A percentile compares a stretch with the other conserved stretches of the same genome.
Conservation (phyloP, 163 green algal species). For the Prototheca stagnorum region DNA sequence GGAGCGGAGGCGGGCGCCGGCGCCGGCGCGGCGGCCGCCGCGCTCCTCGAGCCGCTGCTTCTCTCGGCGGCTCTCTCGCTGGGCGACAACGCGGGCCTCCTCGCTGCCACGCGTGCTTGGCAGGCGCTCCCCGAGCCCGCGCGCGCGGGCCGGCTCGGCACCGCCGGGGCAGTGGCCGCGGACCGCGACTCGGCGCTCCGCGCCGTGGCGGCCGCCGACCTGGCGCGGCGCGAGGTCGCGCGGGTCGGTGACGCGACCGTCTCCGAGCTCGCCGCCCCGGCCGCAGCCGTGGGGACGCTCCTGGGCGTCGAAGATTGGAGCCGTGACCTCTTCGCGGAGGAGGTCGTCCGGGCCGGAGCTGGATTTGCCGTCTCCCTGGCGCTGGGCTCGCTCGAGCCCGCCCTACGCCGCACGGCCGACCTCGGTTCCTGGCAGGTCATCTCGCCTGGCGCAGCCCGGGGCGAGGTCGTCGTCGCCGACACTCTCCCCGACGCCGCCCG, state of each 20-base stretch:
- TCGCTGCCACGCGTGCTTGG: constrained; percentile 79
- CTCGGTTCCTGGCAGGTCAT: constrained; percentile 94
- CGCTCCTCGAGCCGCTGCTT: constrained; percentile 69
- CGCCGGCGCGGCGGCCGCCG: constrained; percentile 42
- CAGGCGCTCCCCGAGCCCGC: constrained; percentile 29
- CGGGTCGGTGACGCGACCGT: constrained; percentile 37
- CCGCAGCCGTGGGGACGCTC: constrained; percentile 39
- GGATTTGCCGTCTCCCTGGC: constrained; percentile 81
- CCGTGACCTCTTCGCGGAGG: constrained; percentile 87
- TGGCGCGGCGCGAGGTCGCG: constrained; percentile 57
- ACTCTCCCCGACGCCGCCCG: constrained; percentile 66
- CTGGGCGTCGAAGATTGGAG: constrained; percentile 61
- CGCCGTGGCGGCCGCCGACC: constrained; percentile 74
- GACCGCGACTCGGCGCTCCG: constrained; percentile 68
- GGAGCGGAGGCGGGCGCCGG: constrained; percentile 72
- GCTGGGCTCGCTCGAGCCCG: constrained; percentile 59
- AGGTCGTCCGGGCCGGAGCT: constrained; percentile 76
- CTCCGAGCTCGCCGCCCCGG: constrained; percentile 34
- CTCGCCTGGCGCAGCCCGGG: constrained; percentile 42
- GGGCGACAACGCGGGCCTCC: constrained; percentile 75
- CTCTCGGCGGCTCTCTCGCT: constrained; percentile 80
- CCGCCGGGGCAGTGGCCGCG: no score
- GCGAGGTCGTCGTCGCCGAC: constrained; percentile 57
- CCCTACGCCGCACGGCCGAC: constrained; percentile 63
- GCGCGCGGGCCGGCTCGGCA: no score